A percentile compares a stretch with the other conserved stretches of the same genome.
Evolutionary conservation across 2,329 filamentous ascomycete species (phyloP).

Genomic region (Pochonia chlamydosporia): DNA sequence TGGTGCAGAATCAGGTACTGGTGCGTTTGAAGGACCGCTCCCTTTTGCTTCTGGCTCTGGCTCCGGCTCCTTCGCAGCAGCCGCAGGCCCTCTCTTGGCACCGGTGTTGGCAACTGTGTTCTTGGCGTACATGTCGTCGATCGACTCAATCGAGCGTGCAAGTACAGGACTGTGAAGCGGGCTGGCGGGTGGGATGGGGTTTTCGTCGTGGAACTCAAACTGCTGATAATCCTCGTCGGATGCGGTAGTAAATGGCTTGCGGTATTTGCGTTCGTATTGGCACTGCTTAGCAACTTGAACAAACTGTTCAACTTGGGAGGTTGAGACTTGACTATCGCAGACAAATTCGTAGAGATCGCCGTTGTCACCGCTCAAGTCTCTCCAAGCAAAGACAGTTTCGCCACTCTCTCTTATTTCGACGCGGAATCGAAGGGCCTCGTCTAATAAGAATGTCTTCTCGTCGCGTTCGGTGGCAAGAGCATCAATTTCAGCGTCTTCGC

Average conservation of each 20-base stretch:
- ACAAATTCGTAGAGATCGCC: slow-evolving; percentile 98
- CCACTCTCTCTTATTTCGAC: slow-evolving; percentile 74
- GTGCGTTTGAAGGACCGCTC: background rate
- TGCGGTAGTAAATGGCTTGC: slow-evolving; percentile 71
- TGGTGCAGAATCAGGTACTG: slow-evolving; percentile 39
- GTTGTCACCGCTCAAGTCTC: slow-evolving; percentile 85
- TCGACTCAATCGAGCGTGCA: slow-evolving; percentile 47
- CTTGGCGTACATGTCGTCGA: slow-evolving; percentile 50
- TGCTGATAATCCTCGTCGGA: slow-evolving; percentile 74
- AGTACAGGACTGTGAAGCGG: slow-evolving; percentile 54
- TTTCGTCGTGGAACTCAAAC: slow-evolving; percentile 69
- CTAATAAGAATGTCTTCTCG: slow-evolving; percentile 96
- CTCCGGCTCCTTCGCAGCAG: slow-evolving; percentile 21
- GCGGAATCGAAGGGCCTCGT: slow-evolving; percentile 83
- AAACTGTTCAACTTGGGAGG: slow-evolving; percentile 72
- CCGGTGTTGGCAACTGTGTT: slow-evolving; percentile 37
- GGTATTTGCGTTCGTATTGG: slow-evolving; percentile 95
- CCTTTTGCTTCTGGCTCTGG: background rate
- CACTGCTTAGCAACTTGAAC: slow-evolving; percentile 81
- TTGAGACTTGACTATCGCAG: slow-evolving; percentile 68
- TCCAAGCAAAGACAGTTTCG: slow-evolving; percentile 88
- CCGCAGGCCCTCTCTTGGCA: slow-evolving; percentile 35
- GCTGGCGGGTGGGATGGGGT: slow-evolving; percentile 59
- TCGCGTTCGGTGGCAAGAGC: slow-evolving; percentile 76
- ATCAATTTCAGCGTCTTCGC: slow-evolving; percentile 71